Evolutionary conservation across 176 grass and related monocot species (phyloP), one percentile per base, ranked within the genome.

Genomic region (Hyparrhenia diplandra): DNA sequence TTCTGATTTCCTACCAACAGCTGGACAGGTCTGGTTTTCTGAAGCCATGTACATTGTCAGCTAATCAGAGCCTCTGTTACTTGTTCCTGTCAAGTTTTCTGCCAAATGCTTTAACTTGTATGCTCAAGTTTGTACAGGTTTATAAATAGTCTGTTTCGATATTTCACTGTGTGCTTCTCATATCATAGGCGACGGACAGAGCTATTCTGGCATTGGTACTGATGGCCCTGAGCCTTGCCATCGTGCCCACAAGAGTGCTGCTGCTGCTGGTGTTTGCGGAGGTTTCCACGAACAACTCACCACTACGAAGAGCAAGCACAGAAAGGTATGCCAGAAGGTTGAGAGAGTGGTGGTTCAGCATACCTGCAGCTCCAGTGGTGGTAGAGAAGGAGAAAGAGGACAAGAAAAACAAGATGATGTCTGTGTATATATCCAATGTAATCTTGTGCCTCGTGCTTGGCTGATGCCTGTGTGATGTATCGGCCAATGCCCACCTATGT

Each of bases 331-430:
- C 79, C 47, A 86, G 95, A 83, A 92, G 95, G 68, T 67, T 94
- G 21, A 93, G 95, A 79, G 95, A 98, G 76, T 98, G 88, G 95
- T 98, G 95, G 95, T 94, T 98, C 82, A 98, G 95, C 66, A 95
- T 98, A 85, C 95, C 95, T 41, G 95, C 92, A 74, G 92, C 92
- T 79, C 95, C 95, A 14, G 92, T 98, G 75, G 74, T 98, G 54
- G 87, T 98, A 55, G 95, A 98, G 74, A 92, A 78, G 79, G 88
- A 91, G 29, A 90, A 80, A 83, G 90, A 98, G 66, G 92, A 95
- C 49, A 98, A 93, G 74, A 98, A 95, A n/a, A 79, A 93, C 81
- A 66, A 91, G 80, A 87, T 89, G 80, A 91, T 70, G 71, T 65
- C 21, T 43, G 27, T 45, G 20, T 82, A 8, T 85, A 78, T 74